Percentiles rank a stretch among this genome's conserved stretches.
Conservation (phyloP, 225 moss, liverwort and hornwort species). For the Rhytidiadelphus loreus region DNA sequence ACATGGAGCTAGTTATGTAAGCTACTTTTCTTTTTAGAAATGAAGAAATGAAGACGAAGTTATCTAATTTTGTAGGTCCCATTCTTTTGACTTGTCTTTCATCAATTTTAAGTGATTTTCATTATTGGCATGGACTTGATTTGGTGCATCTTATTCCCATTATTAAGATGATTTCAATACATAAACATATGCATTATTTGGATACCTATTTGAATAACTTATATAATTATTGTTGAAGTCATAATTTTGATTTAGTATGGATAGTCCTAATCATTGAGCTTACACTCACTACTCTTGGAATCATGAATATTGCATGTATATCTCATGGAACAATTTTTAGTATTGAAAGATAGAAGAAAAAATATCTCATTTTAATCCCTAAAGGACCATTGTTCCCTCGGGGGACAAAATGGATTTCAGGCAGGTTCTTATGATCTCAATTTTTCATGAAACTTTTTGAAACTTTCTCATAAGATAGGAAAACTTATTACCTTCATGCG, state of each 20-base stretch:
- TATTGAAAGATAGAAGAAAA: too few relatives aligned
- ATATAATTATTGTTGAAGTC: not conserved
- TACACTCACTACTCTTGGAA: not conserved
- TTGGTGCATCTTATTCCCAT: not conserved
- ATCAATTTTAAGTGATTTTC: not conserved
- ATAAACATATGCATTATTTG: not conserved
- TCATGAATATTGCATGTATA: not conserved
- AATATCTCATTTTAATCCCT: too few relatives aligned
- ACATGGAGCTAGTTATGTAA: not conserved
- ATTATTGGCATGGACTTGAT: not conserved
- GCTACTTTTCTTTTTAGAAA: not conserved
- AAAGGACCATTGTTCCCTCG: too few relatives aligned
- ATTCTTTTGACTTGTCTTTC: accelerated
- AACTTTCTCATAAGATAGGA: too few relatives aligned
- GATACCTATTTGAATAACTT: not conserved
- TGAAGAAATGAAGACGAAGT: not conserved
- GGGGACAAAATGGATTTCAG: too few relatives aligned
- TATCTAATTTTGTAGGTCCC: not conserved
- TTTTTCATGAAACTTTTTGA: too few relatives aligned
- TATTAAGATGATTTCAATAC: not conserved
- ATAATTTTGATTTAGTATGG: not conserved
- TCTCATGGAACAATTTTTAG: not conserved
- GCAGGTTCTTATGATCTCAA: too few relatives aligned
- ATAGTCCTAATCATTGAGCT: not conserved
- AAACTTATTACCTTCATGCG: too few relatives aligned